phyloP scores from a whole-genome alignment of 208 protist species.

The Trypanosoma platydactyli region DNA sequence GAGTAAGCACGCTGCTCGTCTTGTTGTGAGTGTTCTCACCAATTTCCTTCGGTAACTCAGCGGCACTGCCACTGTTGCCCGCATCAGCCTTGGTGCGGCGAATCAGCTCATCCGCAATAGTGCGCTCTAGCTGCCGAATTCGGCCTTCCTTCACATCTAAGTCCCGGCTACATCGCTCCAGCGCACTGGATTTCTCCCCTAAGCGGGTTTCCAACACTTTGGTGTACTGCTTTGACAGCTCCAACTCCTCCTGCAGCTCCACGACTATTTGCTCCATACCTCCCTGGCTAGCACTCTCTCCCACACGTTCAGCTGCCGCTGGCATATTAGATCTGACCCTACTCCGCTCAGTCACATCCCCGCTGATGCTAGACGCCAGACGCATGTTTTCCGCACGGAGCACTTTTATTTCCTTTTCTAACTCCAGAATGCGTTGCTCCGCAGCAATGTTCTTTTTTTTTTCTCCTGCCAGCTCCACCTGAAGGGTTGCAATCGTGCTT shows the following conservation, averaged over 20 bases:
- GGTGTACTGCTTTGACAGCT: slow-evolving; percentile 27
- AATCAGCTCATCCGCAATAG: slow-evolving; percentile 72
- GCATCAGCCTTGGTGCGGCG: slow-evolving; percentile 5
- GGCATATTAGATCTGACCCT: neutral
- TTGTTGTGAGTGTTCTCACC: neutral
- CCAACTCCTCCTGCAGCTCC: slow-evolving; percentile 15
- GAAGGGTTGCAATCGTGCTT: slow-evolving; percentile 5
- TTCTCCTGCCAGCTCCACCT: slow-evolving; percentile 67
- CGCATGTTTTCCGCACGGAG: slow-evolving; percentile 47
- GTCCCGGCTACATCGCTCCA: slow-evolving; percentile 47
- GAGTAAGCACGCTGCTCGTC: neutral
- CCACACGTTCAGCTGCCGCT: neutral
- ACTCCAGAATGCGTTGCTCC: slow-evolving; percentile 43
- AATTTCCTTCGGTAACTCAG: neutral
- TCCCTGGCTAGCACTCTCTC: too few species aligned
- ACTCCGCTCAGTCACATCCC: neutral
- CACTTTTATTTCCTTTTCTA: slow-evolving; percentile 45
- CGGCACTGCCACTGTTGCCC: too few species aligned
- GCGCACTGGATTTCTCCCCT: slow-evolving; percentile 30
- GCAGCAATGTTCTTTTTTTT: slow-evolving; percentile 78
- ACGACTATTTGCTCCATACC: slow-evolving; percentile 10
- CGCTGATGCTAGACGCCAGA: slow-evolving; percentile 16
- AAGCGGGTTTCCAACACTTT: slow-evolving; percentile 51
- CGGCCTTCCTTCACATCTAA: slow-evolving; percentile 62
- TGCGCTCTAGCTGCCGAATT: slow-evolving; percentile 78